Evolutionary conservation across 257 asterid genomes (phyloP), one percentile per base, ranked within the genome.

Genomic region (Solanum chiquidenum): DNA sequence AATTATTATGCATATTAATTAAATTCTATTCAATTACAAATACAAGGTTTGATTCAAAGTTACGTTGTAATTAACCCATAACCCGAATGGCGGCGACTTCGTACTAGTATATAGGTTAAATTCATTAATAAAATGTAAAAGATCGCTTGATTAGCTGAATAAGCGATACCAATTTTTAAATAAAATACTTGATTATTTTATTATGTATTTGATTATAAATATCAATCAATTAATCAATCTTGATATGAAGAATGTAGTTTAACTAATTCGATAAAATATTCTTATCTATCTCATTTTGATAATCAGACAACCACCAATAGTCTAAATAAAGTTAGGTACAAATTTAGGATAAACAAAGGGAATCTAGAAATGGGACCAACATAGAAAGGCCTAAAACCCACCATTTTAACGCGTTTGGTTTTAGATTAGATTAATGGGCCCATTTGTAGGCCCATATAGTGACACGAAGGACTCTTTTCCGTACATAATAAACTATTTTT

Each of bases 301-400:
- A 64, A 64, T 11, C 7, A 5, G 13, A 64, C 16, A 21, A 60
- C 29, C 68, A n/a, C 11, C 5, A 12, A 68, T 29, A 13, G 42
- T 40, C 73, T 25, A 74, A 74, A 21, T 13, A 4, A 79, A 79
- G 64, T 79, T 79, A 79, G 66, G 85, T 79, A 44, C 40, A 79
- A 27, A 79, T 79, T 79, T 79, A 79, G 66, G 66, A 79, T 79
- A 79, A 46, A 80, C 42, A 80, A 66, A 46, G 85, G 25, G 68
- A 46, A 80, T 80, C 85, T 80, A 27, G 42, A 55, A 69, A 27
- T 69, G 91, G 91, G 92, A 14, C 88, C 91, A 83, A 87, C 86
- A 71, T 87, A 83, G 49, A 60, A 84, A 16, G 83, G 73, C 86
- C 85, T 80, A 64, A 71, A 87, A 80, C 88, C 87, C 87, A 87